Base-by-base conservation (phyloP, 2,329 filamentous ascomycete genomes). In the Fusarium sp. region DNA sequence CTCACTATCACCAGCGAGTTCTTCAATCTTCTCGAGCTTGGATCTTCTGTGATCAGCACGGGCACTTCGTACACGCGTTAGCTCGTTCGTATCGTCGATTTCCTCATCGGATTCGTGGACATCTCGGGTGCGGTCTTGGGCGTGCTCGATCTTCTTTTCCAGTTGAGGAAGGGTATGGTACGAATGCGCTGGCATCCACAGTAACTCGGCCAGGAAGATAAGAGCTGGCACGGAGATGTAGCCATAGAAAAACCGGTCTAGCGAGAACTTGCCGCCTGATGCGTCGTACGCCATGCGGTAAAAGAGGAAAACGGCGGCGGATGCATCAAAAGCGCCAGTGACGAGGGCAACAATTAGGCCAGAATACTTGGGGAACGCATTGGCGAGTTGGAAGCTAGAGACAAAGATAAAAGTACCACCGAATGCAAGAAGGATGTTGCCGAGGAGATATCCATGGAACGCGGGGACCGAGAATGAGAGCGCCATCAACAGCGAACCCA, bases 331-430 rank as follows among this genome's bases (percentile, higher is more conserved):
- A 3, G 92, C 91, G 3, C 92, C 92, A 0, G 92, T 95, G 43
- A 96, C 81, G 33, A 93, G 84, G 5, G 93, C 92, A 11, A 96
- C 83, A 57, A 95, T 92, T 9, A 93, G 81, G 1, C 92, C 92
- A 3, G 91, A 92, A 71, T 91, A 85, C 50, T 85, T 86, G 2
- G 92, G 92, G 72, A 96, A 95, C 3, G 92, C 89, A 76, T 95
- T 95, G 20, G 92, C 92, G 41, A 95, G 85, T 75, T 95, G 92
- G 77, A 94, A 95, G 6, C 90, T 92, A 3, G 92, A 90, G 44
- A 95, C 92, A 77, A 93, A 95, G 50, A 93, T 86, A 74, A 93
- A 94, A 2, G 92, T 91, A 0, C 93, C 93, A 26, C 92, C 93
- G 3, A 94, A 83, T 0, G 92, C 91, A 6, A 95, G 84, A 49